Conservation (phyloP, 2,329 filamentous ascomycete species). For the Karstenula rhodostoma region DNA sequence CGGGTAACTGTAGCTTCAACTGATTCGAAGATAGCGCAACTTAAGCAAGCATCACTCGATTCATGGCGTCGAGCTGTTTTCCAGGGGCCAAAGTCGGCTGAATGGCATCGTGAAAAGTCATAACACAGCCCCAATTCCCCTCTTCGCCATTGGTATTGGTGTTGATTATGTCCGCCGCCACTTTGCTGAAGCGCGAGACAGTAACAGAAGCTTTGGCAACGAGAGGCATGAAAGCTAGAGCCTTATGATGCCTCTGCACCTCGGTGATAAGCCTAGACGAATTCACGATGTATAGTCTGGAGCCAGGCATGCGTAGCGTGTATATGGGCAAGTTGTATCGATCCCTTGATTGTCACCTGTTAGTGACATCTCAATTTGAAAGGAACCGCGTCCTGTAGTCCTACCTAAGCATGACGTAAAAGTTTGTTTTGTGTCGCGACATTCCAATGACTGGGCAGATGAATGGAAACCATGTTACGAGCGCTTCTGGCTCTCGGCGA, state of each 20-base stretch:
- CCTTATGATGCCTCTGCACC: constrained; percentile 47
- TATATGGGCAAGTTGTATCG: constrained; percentile 45
- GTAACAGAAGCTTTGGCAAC: constrained; percentile 43
- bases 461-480: too few species aligned
- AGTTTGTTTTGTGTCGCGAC: too few species aligned
- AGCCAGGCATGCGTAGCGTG: constrained; percentile 48
- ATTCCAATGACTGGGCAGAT: too few species aligned
- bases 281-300: constrained; percentile 53
- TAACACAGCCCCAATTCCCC: constrained; percentile 38
- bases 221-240: constrained; percentile 50
- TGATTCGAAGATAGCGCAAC: constrained; percentile 28
- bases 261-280: constrained; percentile 42
- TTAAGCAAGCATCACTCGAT: constrained; percentile 40
- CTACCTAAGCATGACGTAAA: too few species aligned
- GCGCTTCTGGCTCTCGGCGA: too few species aligned
- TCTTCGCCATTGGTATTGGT: constrained; percentile 48
- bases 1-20: constrained; percentile 18
- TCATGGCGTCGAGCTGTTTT: constrained; percentile 47
- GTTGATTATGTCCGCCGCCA: constrained; percentile 39
- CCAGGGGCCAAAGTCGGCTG: constrained; percentile 41
- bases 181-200: constrained; percentile 40
- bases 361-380: too few species aligned
- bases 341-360: constrained; percentile 8
- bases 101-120: constrained; percentile 40
- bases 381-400: too few species aligned